These are phyloP conservation scores for Leishmania martiniquensis DNA, from an alignment of 208 protist genomes.

Conservation along the genomic window DNA sequence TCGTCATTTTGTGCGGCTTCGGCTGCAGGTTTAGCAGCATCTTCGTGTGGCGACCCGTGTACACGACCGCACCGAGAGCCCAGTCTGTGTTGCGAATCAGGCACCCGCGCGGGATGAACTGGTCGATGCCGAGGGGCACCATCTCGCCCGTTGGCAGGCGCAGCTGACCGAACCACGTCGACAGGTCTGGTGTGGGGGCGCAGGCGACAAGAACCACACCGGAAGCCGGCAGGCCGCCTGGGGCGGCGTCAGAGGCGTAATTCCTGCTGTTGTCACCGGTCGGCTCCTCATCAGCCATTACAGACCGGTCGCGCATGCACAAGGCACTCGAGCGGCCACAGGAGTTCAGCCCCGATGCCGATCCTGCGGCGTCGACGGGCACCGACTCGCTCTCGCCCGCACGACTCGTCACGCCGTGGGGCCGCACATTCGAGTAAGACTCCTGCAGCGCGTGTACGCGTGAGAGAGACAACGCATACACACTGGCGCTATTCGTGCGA, in stretches of 20 bases:
- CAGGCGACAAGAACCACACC: slow-evolving; percentile 62
- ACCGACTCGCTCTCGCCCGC: background rate
- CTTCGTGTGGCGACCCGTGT: slow-evolving; percentile 90
- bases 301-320: background rate
- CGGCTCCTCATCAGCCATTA: background rate
- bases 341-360: background rate
- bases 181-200: slow-evolving; percentile 62
- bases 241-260: background rate
- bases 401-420: background rate
- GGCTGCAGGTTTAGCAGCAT: slow-evolving; percentile 81
- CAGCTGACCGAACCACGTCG: slow-evolving; percentile 72
- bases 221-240: background rate
- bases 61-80: slow-evolving; percentile 82
- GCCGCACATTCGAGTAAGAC: background rate
- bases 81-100: slow-evolving; percentile 92
- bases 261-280: background rate
- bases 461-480: background rate
- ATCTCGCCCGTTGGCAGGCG: slow-evolving; percentile 50
- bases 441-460: background rate
- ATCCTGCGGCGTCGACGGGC: background rate
- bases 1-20: slow-evolving; percentile 64
- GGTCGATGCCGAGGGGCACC: slow-evolving; percentile 75
- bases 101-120: slow-evolving; percentile 89
- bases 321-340: background rate
- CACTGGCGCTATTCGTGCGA: slow-evolving; percentile 1